phyloP scores from a whole-genome alignment of 495 filamentous ascomycete genomes.

The Delitschia confertaspora region DNA sequence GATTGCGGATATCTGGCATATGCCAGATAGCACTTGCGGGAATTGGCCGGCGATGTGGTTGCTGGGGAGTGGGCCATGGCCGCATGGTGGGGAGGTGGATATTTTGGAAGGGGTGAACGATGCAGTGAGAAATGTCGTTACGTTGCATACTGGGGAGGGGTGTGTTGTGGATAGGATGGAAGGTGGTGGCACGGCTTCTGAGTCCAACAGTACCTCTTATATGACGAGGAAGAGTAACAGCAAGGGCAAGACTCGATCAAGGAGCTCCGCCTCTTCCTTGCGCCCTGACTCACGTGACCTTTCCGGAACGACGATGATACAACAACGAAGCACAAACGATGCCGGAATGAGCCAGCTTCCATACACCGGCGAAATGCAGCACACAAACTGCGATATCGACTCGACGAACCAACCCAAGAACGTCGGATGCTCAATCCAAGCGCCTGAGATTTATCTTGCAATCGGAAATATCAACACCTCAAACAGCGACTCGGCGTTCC shows the following conservation, averaged over 20 bases:
- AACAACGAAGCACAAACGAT: constrained; percentile 23
- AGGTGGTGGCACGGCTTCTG: neutral
- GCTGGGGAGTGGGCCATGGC: constrained; percentile 42
- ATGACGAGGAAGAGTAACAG: no score
- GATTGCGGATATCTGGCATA: constrained; percentile 29
- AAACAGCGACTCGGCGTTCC: neutral
- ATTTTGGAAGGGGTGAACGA: constrained; percentile 33
- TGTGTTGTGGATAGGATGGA: constrained; percentile 23
- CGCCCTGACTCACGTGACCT: no score
- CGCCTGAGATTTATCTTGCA: constrained; percentile 6
- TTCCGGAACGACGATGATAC: no score
- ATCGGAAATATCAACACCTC: neutral
- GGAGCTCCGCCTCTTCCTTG: no score
- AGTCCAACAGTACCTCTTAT: constrained; percentile 2
- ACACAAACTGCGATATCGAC: constrained; percentile 26
- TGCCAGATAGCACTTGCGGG: constrained; percentile 28
- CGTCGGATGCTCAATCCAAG: constrained; percentile 25
- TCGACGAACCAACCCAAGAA: constrained; percentile 22
- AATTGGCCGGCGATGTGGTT: constrained; percentile 33
- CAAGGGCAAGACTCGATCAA: no score
- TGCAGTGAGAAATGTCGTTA: constrained; percentile 26
- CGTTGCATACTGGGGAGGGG: constrained; percentile 30
- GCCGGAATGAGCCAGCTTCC: constrained; percentile 3
- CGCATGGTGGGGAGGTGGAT: constrained; percentile 41
- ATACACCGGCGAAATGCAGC: constrained; percentile 18